phyloP scores from a whole-genome alignment of 225 moss, liverwort and hornwort species.

The Antitrichia curtipendula region DNA sequence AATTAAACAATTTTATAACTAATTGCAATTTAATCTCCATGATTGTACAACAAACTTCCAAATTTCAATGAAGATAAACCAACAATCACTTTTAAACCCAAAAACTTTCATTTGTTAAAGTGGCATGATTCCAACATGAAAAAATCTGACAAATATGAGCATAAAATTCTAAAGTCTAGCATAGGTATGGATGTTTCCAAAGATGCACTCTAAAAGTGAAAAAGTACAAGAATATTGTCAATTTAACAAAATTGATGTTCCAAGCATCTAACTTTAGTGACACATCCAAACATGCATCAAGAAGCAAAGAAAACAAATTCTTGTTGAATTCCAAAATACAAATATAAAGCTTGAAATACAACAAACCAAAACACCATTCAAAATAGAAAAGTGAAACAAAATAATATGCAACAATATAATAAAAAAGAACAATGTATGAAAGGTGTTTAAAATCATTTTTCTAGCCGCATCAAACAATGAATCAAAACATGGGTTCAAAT shows the following conservation, averaged over 20 bases:
- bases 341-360: neutral
- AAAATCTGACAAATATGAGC: neutral
- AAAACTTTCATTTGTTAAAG: neutral
- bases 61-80: neutral
- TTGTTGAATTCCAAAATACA: neutral
- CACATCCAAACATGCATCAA: too few relatives aligned
- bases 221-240: accelerated
- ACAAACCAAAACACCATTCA: neutral
- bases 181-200: neutral
- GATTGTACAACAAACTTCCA: neutral
- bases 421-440: neutral
- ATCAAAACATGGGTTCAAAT: neutral
- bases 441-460: neutral
- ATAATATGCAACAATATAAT: neutral
- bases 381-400: neutral
- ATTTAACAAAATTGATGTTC: neutral
- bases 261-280: neutral
- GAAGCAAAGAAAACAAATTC: neutral
- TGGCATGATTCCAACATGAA: neutral
- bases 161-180: neutral
- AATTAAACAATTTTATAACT: neutral
- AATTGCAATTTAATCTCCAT: neutral
- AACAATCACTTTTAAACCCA: neutral
- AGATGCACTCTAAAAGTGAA: neutral
- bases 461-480: neutral